Evolutionary conservation across 495 filamentous ascomycete genomes (phyloP).

Genomic region (Penicillium lagena): DNA sequence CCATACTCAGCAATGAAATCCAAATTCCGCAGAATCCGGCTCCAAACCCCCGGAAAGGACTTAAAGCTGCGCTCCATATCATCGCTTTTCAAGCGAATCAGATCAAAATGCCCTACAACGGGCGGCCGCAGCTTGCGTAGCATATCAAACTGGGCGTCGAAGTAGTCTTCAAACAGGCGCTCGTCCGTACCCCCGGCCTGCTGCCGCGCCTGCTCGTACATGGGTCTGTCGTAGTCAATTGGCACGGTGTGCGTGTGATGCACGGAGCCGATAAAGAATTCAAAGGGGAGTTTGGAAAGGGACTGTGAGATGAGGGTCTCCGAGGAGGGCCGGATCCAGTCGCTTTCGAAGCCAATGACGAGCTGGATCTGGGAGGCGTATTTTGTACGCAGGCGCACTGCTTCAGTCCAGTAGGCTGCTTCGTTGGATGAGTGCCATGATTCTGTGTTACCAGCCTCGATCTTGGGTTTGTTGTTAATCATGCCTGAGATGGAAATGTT

Average conservation of each 20-base stretch:
- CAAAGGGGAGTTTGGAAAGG: conserved; percentile 54
- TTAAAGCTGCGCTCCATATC: conserved; percentile 54
- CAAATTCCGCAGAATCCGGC: conserved; percentile 66
- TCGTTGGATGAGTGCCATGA: conserved; percentile 48
- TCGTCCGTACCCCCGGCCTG: conserved; percentile 60
- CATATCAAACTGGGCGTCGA: conserved; percentile 82
- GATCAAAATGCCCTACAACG: conserved; percentile 89
- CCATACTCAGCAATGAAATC: conserved; percentile 62
- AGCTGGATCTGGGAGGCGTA: conserved; percentile 71
- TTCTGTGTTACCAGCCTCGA: conserved; percentile 31
- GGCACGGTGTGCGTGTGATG: conserved; percentile 83
- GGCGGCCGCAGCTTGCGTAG: conserved; percentile 63
- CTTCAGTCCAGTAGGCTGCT: conserved; percentile 65
- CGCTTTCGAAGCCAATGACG: conserved; percentile 85
- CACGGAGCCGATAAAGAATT: conserved; percentile 86
- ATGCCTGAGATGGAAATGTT: background rate
- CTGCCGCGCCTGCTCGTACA: conserved; percentile 59
- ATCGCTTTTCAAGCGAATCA: conserved; percentile 74
- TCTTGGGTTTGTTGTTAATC: conserved; percentile 23
- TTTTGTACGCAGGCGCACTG: conserved; percentile 57
- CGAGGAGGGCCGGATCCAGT: conserved; percentile 77
- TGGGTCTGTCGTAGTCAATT: conserved; percentile 73
- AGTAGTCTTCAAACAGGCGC: conserved; percentile 70
- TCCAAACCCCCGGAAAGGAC: conserved; percentile 59
- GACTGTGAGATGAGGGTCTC: conserved; percentile 50